Evolutionary conservation across 2,329 filamentous ascomycete genomes (phyloP).

Genomic region (Claviceps maximensis): DNA sequence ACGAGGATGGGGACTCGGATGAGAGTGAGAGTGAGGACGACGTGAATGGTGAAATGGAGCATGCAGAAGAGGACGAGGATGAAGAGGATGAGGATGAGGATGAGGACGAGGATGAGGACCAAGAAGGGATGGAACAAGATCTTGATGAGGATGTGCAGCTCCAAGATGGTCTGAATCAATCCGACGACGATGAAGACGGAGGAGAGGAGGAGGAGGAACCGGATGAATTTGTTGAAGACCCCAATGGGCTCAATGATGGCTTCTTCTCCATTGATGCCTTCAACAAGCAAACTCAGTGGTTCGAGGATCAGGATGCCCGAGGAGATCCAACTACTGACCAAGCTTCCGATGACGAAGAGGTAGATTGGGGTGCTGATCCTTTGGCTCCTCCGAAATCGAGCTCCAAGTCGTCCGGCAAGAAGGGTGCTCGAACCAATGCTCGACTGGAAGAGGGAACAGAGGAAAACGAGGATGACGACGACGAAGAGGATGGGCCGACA

Average conservation of each 20-base stretch:
- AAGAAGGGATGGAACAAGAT: slow-evolving; percentile 9
- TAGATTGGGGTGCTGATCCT: slow-evolving; percentile 80
- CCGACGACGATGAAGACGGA: slow-evolving; percentile 21
- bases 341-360: slow-evolving; percentile 69
- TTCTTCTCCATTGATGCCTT: slow-evolving; percentile 98
- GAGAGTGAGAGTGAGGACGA: slow-evolving; percentile 11
- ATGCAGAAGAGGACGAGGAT: slow-evolving; percentile 11
- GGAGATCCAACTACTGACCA: slow-evolving; percentile 63
- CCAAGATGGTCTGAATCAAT: slow-evolving; percentile 22
- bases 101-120: slow-evolving; percentile 23
- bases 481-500: slow-evolving; percentile 66
- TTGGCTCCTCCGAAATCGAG: slow-evolving; percentile 27
- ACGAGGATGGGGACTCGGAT: slow-evolving; percentile 12
- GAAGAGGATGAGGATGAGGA: slow-evolving; percentile 24
- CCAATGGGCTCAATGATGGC: slow-evolving; percentile 81
- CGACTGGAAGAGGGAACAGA: slow-evolving; percentile 20
- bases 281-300: slow-evolving; percentile 82
- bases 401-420: slow-evolving; percentile 18
- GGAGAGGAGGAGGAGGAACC: slow-evolving; percentile 23
- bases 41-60: neutral
- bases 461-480: slow-evolving; percentile 39
- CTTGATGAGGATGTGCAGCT: slow-evolving; percentile 19
- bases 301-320: slow-evolving; percentile 72
- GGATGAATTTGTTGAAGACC: slow-evolving; percentile 41
- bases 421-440: slow-evolving; percentile 10